Percentiles rank a stretch among this genome's conserved stretches.
phyloP scores from a whole-genome alignment of 2,329 filamentous ascomycete species.

The Sphaerostilbella broomeana region DNA sequence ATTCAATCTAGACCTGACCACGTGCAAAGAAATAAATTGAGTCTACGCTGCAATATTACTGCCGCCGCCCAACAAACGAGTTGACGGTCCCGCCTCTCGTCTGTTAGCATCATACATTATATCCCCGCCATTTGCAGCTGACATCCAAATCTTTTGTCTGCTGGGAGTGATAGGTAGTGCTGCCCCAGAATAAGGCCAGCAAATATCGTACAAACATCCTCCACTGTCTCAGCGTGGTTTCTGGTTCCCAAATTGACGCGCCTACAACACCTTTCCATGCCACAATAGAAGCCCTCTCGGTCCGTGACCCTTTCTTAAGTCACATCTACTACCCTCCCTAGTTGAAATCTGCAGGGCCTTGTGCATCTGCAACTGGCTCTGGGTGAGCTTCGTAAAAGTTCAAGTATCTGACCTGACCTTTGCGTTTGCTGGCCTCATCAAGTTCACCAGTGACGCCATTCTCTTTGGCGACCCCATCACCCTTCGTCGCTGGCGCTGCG shows the following conservation, averaged over 20 bases:
- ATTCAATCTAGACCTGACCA: no score
- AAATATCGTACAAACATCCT: slow-evolving; percentile 13
- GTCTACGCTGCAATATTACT: background rate
- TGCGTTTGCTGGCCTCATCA: slow-evolving; percentile 43
- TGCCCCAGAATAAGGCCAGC: slow-evolving; percentile 8
- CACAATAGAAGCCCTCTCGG: background rate
- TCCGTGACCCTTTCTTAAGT: slow-evolving; percentile 2
- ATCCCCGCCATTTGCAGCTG: slow-evolving; percentile 3
- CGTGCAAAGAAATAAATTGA: background rate
- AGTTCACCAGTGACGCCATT: slow-evolving; percentile 40
- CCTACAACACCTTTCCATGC: slow-evolving; percentile 7
- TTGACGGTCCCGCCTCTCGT: background rate
- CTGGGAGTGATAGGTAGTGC: slow-evolving; percentile 7
- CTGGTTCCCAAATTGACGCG: slow-evolving; percentile 8
- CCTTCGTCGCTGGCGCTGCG: slow-evolving; percentile 16
- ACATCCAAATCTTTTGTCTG: slow-evolving; percentile 9
- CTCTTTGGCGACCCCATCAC: slow-evolving; percentile 33
- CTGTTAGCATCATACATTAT: background rate
- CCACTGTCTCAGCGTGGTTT: slow-evolving; percentile 2
- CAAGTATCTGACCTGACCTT: slow-evolving; percentile 45
- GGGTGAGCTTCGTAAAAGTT: slow-evolving; percentile 48
- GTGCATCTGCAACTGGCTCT: slow-evolving; percentile 40
- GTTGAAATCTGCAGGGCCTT: slow-evolving; percentile 47
- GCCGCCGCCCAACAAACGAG: background rate
- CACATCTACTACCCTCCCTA: slow-evolving; percentile 23